A percentile compares a stretch with the other conserved stretches of the same genome.
These are phyloP conservation scores for Limnanthes douglasii DNA, from an alignment of 345 rosid species.

Conservation along the genomic window DNA sequence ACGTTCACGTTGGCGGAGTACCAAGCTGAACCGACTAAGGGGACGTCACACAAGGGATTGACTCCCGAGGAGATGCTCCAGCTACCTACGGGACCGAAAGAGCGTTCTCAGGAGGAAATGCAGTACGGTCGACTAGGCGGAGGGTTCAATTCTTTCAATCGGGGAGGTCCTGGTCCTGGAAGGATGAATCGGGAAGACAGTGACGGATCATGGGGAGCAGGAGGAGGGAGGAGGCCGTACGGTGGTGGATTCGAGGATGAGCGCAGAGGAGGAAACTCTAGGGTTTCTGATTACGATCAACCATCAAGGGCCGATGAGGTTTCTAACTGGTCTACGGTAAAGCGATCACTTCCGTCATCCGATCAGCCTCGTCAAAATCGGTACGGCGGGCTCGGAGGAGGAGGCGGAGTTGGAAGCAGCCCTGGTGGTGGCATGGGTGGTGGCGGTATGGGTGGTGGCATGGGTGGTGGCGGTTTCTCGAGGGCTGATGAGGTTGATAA, in stretches of 20 bases:
- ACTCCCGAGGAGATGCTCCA: constrained; percentile 68
- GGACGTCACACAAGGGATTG: constrained; percentile 21
- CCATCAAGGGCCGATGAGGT: constrained; percentile 84
- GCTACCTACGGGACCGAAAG: constrained; percentile 91
- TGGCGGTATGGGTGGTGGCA: neutral
- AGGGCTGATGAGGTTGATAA: constrained; percentile 79
- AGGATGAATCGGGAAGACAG: constrained; percentile 34
- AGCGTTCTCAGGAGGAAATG: constrained; percentile 84
- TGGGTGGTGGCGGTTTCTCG: constrained; percentile 37
- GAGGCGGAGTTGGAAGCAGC: constrained; percentile 24
- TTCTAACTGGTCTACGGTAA: constrained; percentile 75
- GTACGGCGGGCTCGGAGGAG: constrained; percentile 37
- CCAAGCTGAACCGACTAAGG: constrained; percentile 15
- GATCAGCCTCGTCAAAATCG: constrained; percentile 49
- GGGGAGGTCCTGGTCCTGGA: constrained; percentile 19
- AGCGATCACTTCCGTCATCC: constrained; percentile 35
- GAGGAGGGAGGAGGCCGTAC: constrained; percentile 41
- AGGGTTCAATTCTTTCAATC: constrained; percentile 56
- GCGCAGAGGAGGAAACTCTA: constrained; percentile 46
- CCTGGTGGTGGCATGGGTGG: constrained; percentile 9
- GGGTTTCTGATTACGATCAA: constrained; percentile 74
- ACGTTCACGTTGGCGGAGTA: constrained; percentile 30
- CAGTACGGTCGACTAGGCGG: constrained; percentile 69
- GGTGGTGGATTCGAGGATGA: constrained; percentile 78
- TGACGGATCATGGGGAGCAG: constrained; percentile 43